These are phyloP conservation scores for Cyberlindnera sargentensis DNA, from an alignment of 805 yeast species.

Conservation along the genomic window DNA sequence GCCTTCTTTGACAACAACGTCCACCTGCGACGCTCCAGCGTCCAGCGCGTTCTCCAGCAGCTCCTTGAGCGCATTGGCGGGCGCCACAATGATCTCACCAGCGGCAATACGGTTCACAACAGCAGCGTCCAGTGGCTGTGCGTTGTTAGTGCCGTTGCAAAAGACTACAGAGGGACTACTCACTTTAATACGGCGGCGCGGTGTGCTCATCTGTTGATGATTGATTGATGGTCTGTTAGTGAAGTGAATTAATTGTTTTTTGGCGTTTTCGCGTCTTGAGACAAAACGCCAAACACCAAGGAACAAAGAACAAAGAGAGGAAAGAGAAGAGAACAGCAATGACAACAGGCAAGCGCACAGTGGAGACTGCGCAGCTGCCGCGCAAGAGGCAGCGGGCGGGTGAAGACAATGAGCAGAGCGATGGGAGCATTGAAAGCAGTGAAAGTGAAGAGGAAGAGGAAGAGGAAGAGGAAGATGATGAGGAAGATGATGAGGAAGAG, in stretches of 20 bases:
- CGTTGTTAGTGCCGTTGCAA: constrained; percentile 2
- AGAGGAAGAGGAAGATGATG: constrained; percentile 8
- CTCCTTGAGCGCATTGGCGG: constrained; percentile 92
- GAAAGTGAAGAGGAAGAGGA: constrained; percentile 6
- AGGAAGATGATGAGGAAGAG: constrained; percentile 6
- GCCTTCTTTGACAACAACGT: constrained; percentile 82
- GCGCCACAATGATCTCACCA: constrained; percentile 91
- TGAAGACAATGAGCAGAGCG: background rate
- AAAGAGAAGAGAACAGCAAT: background rate
- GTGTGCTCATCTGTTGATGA: no score
- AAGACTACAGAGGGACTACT: background rate
- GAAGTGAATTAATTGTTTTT: no score
- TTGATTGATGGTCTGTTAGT: no score
- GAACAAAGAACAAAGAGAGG: background rate
- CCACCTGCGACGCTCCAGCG: constrained; percentile 69
- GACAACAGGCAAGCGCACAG: background rate
- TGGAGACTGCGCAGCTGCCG: background rate
- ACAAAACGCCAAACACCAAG: no score
- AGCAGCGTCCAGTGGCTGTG: constrained; percentile 46
- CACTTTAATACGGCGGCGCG: constrained; percentile 2
- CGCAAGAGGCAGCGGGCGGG: background rate
- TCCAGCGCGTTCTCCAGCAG: constrained; percentile 89
- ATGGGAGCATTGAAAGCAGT: background rate
- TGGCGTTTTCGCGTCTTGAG: no score
- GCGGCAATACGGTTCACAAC: constrained; percentile 94